phyloP scores from a whole-genome alignment of 495 filamentous ascomycete genomes.

The Filosporella fistucella region DNA sequence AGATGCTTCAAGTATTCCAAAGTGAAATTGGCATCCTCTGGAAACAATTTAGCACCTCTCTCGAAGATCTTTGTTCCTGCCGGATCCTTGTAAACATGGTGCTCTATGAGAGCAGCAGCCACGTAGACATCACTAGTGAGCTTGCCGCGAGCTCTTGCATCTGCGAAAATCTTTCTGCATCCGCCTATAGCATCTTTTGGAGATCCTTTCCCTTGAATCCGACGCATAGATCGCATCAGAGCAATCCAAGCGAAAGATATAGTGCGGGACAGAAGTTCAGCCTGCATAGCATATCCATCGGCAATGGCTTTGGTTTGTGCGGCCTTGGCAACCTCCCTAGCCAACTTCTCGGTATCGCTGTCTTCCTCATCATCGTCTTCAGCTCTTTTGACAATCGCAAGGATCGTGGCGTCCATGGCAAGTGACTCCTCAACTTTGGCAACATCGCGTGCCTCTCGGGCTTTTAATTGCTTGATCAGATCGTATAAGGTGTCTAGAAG shows the following conservation, averaged over 20 bases:
- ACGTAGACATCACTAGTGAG: slow-evolving; percentile 93
- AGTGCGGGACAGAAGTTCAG: slow-evolving; percentile 65
- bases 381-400: slow-evolving; percentile 41
- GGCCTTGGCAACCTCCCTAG: slow-evolving; percentile 50
- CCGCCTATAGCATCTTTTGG: slow-evolving; percentile 62
- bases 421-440: slow-evolving; percentile 63
- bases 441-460: slow-evolving; percentile 66
- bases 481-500: slow-evolving; percentile 81
- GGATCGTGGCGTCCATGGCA: slow-evolving; percentile 22
- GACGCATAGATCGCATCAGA: slow-evolving; percentile 87
- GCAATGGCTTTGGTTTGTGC: slow-evolving; percentile 67
- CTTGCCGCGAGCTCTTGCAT: slow-evolving; percentile 78
- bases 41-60: slow-evolving; percentile 85
- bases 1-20: slow-evolving; percentile 94
- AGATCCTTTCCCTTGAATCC: slow-evolving; percentile 80
- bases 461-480: slow-evolving; percentile 66
- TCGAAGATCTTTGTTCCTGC: slow-evolving; percentile 94
- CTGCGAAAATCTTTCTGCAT: slow-evolving; percentile 77
- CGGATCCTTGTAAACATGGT: slow-evolving; percentile 89
- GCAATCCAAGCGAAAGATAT: slow-evolving; percentile 93
- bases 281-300: slow-evolving; percentile 65
- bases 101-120: slow-evolving; percentile 85
- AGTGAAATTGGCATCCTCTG: slow-evolving; percentile 85
- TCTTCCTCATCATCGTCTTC: slow-evolving; percentile 64
- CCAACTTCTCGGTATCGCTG: slow-evolving; percentile 47